A percentile compares a stretch with the other conserved stretches of the same genome.
Conservation (phyloP, 2,329 filamentous ascomycete species). For the Plenodomus biglobosus region DNA sequence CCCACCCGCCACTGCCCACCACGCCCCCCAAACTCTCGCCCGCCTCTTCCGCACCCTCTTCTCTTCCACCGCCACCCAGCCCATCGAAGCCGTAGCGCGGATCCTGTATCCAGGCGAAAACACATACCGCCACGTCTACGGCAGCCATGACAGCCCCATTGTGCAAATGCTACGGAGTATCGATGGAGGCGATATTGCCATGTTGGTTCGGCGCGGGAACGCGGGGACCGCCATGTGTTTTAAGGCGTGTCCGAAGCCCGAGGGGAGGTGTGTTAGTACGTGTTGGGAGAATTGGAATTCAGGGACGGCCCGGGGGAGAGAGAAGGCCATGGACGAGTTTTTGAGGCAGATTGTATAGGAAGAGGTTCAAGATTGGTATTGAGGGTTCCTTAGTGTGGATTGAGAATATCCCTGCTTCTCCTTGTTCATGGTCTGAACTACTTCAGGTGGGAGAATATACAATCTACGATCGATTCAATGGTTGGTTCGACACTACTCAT, state of each 20-base stretch:
- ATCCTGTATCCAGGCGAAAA: constrained; percentile 46
- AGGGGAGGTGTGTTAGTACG: constrained; percentile 24
- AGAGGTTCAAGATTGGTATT: background rate
- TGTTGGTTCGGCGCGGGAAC: constrained; percentile 21
- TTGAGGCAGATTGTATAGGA: background rate
- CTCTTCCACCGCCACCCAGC: constrained; percentile 17
- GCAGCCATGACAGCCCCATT: constrained; percentile 42
- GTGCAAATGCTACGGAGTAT: constrained; percentile 43
- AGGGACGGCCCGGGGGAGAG: background rate
- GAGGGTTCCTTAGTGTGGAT: background rate
- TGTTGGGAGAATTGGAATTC: constrained; percentile 26
- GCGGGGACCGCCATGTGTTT: constrained; percentile 18
- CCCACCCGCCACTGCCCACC: constrained; percentile 15
- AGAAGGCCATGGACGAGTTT: background rate
- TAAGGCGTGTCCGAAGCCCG: constrained; percentile 16
- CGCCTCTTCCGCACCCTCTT: constrained; percentile 39
- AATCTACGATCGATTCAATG: too few species aligned
- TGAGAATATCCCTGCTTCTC: background rate
- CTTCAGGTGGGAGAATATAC: too few species aligned
- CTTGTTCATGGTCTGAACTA: too few species aligned
- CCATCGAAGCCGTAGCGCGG: constrained; percentile 41
- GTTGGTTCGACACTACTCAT: too few species aligned
- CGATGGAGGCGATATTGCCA: constrained; percentile 41
- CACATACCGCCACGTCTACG: constrained; percentile 45
- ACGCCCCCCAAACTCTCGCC: constrained; percentile 34